Evolutionary conservation across 1,284 basidiomycete species (phyloP), one percentile per base, ranked within the genome.

Genomic region (Pascua sp.): DNA sequence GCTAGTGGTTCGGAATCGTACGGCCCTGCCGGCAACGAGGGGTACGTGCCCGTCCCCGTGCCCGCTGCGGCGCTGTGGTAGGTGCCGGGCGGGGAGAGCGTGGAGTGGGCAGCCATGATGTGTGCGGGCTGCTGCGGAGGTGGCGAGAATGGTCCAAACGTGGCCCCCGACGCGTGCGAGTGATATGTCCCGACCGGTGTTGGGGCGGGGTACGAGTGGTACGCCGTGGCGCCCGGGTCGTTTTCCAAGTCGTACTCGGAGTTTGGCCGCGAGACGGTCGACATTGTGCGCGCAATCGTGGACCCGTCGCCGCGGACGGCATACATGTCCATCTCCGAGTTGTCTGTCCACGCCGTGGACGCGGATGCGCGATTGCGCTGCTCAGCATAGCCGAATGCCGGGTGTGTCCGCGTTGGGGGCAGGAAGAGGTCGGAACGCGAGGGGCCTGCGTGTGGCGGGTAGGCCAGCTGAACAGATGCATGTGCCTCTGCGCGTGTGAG

Each of bases 241-340:
- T 55, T 47, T 40, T 59, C 57, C 42, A 63, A 47, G 49, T 54
- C 49, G 54, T 60, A 63, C 47, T 63, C 62, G 4, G 62, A 63
- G 46, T 63, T 63, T 1, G 59, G 58, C 8, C 56, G 40, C 13
- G 57, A 57, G 38, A 58, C 48, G 7, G 68, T 71, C 16, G 65
- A 67, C 17, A 70, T 47, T 4, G 70, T 72, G n/a, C 69, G 59
- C 4, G 68, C 67, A 38, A 69, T 64, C 4, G 59, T 64, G 5
- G 60, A 63, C 15, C 70, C 70, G 53, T 68, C 67, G 36, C 62
- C 56, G 0, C 66, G 66, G 17, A 68, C 50, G 11, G 51, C 60
- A 18, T 42, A 60, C 65, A 69, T 65, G 55, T 72, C 70, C 38
- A 66, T 64, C 48, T 72, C 70, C 18, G 67, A 65, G 48, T 68